phyloP scores from a whole-genome alignment of 1,284 basidiomycete species.

The Malassezia globosa region DNA sequence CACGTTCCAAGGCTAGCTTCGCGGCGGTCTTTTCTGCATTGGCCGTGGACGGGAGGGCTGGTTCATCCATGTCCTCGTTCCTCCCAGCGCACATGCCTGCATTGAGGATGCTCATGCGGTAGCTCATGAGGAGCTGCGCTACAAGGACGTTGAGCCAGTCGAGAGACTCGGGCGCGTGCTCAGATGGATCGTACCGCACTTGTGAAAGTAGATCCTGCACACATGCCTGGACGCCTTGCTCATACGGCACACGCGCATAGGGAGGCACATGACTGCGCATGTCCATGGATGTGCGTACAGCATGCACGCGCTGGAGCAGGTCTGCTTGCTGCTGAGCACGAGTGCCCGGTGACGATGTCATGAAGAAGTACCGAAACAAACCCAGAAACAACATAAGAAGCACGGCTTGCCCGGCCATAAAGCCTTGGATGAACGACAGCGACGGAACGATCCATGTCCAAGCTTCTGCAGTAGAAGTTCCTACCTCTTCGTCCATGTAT shows the following conservation, averaged over 20 bases:
- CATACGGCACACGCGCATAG: constrained; percentile 28
- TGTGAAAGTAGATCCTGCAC: constrained; percentile 49
- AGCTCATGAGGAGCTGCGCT: constrained; percentile 50
- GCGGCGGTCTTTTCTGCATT: constrained; percentile 8
- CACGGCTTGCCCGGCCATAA: constrained; percentile 52
- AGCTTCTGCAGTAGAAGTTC: too few species aligned
- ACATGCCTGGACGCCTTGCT: constrained; percentile 38
- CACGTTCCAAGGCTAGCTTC: constrained; percentile 35
- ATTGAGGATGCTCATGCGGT: constrained; percentile 27
- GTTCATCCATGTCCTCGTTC: neutral
- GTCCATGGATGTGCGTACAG: constrained; percentile 11
- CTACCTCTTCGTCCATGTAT: too few species aligned
- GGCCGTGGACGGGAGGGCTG: constrained; percentile 3
- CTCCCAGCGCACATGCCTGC: neutral
- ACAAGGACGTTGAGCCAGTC: constrained; percentile 55
- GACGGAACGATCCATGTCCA: neutral
- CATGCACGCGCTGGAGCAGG: constrained; percentile 6
- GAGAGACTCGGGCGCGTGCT: constrained; percentile 51
- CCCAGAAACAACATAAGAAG: constrained; percentile 37
- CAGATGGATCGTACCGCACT: constrained; percentile 52
- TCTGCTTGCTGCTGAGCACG: constrained; percentile 22
- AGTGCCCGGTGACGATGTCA: constrained; percentile 48
- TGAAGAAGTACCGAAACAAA: constrained; percentile 52
- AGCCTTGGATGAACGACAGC: constrained; percentile 51
- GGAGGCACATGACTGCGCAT: neutral